phyloP scores from a whole-genome alignment of 116 monocot genomes.

The Dioscorea cayenensis region DNA sequence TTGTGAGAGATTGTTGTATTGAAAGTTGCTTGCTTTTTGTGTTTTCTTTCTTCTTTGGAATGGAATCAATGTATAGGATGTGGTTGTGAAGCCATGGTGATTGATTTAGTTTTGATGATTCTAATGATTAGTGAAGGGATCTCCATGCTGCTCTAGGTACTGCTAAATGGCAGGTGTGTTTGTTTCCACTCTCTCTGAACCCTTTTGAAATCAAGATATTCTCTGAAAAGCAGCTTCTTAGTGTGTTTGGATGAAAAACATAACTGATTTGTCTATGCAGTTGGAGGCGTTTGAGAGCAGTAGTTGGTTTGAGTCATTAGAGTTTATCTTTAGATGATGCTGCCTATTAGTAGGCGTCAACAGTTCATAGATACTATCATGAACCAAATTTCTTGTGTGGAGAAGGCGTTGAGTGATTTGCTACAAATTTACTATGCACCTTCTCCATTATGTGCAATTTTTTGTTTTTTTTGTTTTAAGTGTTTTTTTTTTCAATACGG shows the following conservation, averaged over 20 bases:
- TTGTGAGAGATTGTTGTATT: constrained; percentile 3
- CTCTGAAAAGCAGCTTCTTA: background rate
- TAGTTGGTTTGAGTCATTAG: constrained; percentile 30
- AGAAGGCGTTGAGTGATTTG: constrained; percentile 27
- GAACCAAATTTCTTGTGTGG: constrained; percentile 26
- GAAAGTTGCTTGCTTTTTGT: background rate
- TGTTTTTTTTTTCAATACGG: too few species aligned
- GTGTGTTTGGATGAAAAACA: background rate
- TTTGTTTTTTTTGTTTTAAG: too few species aligned
- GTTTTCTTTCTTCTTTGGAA: constrained; percentile 20
- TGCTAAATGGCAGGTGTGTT: constrained; percentile 49
- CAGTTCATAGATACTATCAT: constrained; percentile 31
- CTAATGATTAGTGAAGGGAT: constrained; percentile 23
- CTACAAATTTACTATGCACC: too few species aligned
- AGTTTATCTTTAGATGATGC: constrained; percentile 26
- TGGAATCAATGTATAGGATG: constrained; percentile 66
- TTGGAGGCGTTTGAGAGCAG: constrained; percentile 78
- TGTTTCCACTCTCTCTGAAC: background rate
- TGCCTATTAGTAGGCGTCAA: constrained; percentile 31
- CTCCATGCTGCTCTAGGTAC: constrained; percentile 40
- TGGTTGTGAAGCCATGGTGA: constrained; percentile 36
- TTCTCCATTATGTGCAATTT: too few species aligned
- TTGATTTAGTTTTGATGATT: constrained; percentile 17
- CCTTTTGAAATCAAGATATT: background rate
- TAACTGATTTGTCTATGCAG: constrained; percentile 21